Base-by-base conservation (phyloP, 2,329 filamentous ascomycete species). In the Ascochyta clinopodiicola region DNA sequence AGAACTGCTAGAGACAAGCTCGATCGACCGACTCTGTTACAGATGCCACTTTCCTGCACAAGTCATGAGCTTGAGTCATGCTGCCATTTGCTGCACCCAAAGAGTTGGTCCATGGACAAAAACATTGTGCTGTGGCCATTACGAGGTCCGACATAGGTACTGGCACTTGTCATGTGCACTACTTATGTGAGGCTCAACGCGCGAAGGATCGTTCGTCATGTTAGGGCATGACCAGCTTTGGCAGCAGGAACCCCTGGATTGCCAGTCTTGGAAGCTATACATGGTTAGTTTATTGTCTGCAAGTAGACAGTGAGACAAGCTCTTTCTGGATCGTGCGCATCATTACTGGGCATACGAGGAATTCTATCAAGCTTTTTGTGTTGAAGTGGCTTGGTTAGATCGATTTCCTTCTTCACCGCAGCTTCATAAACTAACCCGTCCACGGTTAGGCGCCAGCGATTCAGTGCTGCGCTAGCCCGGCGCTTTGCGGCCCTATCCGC, bases 341-440 rank as follows among this genome's bases (percentile, higher is more conserved):
- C 22, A 24, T 24, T 6, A 4, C 6, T 24, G 22, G 22, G 22
- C 22, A 4, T 24, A 24, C 22, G 22, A 4, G 6, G 4, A 24
- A 24, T 24, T 24, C 4, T 24, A 24, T 4, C 22, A 24, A 24
- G 22, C 22, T 24, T 29, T 29, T 29, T 29, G 27, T 7, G 37
- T 27, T 27, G 13, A 27, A 15, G 2, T 6, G 3, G 37, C 15
- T 36, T 22, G 27, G 9, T 29, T 10, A 6, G 24, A 21, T 37
- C 22, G 44, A 32, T 19, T 32, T 38, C 29, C 46, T 34, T 52
- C 42, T 51, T 51, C 49, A 51, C 42, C 40, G 49, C 42, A 40
- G 42, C 49, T 39, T 42, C 36, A 3, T 9, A 29, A 27, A n/a
- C 32, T 24, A 19, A 8, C 22, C 21, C 13, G 4, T n/a, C 19